phyloP scores from a whole-genome alignment of 768 basidiomycete species.

The Butyriboletus loyo region DNA sequence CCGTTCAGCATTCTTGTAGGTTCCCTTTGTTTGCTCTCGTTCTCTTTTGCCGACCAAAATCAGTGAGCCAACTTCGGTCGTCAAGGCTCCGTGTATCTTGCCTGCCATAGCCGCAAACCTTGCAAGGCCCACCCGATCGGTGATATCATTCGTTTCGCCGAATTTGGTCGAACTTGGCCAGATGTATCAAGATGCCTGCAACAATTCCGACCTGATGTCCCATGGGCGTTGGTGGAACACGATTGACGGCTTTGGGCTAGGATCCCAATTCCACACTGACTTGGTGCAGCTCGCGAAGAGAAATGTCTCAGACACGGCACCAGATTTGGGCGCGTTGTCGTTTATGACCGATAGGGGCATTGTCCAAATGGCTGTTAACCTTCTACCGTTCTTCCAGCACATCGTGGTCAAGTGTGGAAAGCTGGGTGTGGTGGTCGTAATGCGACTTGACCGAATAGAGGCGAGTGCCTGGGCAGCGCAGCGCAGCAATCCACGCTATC shows the following conservation, averaged over 20 bases:
- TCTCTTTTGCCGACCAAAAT: conserved; percentile 6
- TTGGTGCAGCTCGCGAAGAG: conserved; percentile 57
- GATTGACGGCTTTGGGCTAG: conserved; percentile 65
- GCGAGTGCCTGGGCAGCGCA: conserved; percentile 50
- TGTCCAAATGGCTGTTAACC: conserved; percentile 74
- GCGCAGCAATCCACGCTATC: conserved; percentile 43
- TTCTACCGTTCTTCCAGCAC: conserved; percentile 82
- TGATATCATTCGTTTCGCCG: conserved; percentile 75
- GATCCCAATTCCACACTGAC: conserved; percentile 61
- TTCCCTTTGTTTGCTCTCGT: conserved; percentile 3
- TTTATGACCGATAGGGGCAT: conserved; percentile 71
- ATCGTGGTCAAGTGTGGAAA: conserved; percentile 84
- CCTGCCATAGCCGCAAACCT: conserved; percentile 50
- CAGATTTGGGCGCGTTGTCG: conserved; percentile 44
- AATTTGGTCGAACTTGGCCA: conserved; percentile 77
- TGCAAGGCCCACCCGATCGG: conserved; percentile 34
- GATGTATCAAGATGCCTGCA: conserved; percentile 49
- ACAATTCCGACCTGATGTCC: conserved; percentile 49
- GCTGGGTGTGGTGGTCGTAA: conserved; percentile 59
- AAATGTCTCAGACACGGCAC: conserved; percentile 39
- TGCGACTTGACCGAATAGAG: conserved; percentile 47
- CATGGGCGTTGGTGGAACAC: conserved; percentile 61
- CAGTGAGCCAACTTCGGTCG: conserved; percentile 91
- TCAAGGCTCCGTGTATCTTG: conserved; percentile 72
- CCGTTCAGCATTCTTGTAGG: conserved; percentile 71